A percentile compares a stretch with the other conserved stretches of the same genome.
phyloP scores from a whole-genome alignment of 73 alveolate genomes.

The Effrenium voratum region DNA sequence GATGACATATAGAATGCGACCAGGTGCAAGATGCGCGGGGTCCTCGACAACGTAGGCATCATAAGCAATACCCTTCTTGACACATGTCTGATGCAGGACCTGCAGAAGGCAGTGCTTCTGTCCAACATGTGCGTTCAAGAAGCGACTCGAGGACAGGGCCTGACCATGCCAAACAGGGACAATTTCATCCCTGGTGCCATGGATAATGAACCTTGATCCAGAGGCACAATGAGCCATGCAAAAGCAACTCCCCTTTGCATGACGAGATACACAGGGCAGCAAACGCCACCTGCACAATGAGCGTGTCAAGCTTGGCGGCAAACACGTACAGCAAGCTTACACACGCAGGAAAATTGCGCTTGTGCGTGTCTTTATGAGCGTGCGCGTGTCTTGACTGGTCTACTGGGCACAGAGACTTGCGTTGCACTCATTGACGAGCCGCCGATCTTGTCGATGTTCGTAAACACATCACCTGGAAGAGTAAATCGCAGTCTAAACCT shows the following conservation, averaged over 20 bases:
- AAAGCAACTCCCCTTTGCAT: neutral
- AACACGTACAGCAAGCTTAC: too few species aligned
- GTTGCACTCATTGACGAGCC: neutral
- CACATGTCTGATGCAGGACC: constrained; percentile 52
- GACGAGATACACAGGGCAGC: constrained; percentile 80
- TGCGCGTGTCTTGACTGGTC: neutral
- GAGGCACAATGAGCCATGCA: neutral
- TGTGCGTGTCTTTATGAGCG: neutral
- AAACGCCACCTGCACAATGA: constrained; percentile 69
- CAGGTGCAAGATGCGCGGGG: too few species aligned
- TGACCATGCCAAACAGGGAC: constrained; percentile 98
- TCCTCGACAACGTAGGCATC: constrained; percentile 67
- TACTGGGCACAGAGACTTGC: neutral
- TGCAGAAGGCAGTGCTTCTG: neutral
- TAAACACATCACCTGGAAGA: constrained; percentile 95
- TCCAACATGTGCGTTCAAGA: too few species aligned
- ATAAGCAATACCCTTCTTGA: constrained; percentile 79
- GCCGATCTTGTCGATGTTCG: constrained; percentile 95
- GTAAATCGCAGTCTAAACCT: constrained; percentile 95
- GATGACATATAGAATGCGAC: neutral
- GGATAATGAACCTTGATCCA: constrained; percentile 96
- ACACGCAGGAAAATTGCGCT: too few species aligned
- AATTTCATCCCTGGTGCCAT: constrained; percentile 98
- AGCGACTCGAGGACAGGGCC: neutral
- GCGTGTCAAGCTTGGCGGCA: too few species aligned